Evolutionary conservation across 2,329 filamentous ascomycete genomes (phyloP).

Genomic region (Lasiodiplodia citricola): DNA sequence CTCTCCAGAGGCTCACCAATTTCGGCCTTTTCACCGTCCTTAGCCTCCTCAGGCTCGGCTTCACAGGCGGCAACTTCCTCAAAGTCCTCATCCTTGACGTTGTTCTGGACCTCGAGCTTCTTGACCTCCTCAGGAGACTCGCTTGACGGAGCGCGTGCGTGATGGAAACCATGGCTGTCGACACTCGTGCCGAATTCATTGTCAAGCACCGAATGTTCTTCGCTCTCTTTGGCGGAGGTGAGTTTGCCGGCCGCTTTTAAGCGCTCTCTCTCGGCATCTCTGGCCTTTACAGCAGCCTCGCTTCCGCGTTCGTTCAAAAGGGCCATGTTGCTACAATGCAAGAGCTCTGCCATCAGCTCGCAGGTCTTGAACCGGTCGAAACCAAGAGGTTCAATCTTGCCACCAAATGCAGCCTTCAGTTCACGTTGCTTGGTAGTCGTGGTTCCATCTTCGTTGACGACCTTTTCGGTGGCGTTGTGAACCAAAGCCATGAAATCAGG

Average conservation of each 20-base stretch:
- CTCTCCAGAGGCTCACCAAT: slow-evolving; percentile 44
- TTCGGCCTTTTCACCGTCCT: slow-evolving; percentile 56
- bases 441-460: slow-evolving; percentile 61
- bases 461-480: slow-evolving; percentile 69
- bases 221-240: slow-evolving; percentile 57
- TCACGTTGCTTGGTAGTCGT: slow-evolving; percentile 72
- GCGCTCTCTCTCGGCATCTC: slow-evolving; percentile 81
- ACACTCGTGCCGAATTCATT: slow-evolving; percentile 58
- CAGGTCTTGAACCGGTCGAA: slow-evolving; percentile 99
- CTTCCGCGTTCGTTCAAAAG: slow-evolving; percentile 90
- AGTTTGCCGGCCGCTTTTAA: slow-evolving; percentile 80
- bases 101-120: slow-evolving; percentile 77
- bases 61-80: slow-evolving; percentile 79
- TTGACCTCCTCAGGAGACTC: slow-evolving; percentile 70
- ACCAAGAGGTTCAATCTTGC: slow-evolving; percentile 88
- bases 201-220: slow-evolving; percentile 58
- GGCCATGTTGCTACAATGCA: slow-evolving; percentile 99
- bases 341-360: slow-evolving; percentile 94
- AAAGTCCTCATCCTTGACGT: slow-evolving; percentile 87
- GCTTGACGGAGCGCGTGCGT: slow-evolving; percentile 53
- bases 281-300: slow-evolving; percentile 79
- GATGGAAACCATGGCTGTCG: slow-evolving; percentile 58
- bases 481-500: slow-evolving; percentile 94
- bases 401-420: slow-evolving; percentile 85
- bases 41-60: slow-evolving; percentile 71